These are phyloP conservation scores for Candida dubliniensis DNA, from an alignment of 1,139 yeast genomes.

Conservation along the genomic window DNA sequence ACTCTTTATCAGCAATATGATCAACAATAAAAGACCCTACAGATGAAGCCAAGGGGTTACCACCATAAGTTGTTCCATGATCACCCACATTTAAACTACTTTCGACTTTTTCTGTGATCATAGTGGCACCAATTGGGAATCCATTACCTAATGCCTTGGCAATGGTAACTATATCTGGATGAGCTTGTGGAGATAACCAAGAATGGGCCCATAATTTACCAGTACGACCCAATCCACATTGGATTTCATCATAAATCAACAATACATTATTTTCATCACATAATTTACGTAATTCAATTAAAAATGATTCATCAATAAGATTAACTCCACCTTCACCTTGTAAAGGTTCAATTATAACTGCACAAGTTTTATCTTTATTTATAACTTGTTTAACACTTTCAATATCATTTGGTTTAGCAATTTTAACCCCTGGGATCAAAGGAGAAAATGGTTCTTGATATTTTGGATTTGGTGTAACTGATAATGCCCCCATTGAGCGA, in stretches of 20 bases:
- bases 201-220: conserved; percentile 95
- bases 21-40: conserved; percentile 76
- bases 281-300: conserved; percentile 61
- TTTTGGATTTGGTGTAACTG: conserved; percentile 89
- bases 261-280: conserved; percentile 73
- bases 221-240: conserved; percentile 92
- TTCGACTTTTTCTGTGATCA: conserved; percentile 80
- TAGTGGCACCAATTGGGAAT: conserved; percentile 94
- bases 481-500: conserved; percentile 87
- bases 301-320: conserved; percentile 61
- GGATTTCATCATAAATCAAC: conserved; percentile 91
- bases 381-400: conserved; percentile 59
- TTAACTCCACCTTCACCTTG: conserved; percentile 98
- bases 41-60: conserved; percentile 88
- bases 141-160: conserved; percentile 98
- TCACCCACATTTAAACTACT: conserved; percentile 78
- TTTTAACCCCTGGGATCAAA: conserved; percentile 77
- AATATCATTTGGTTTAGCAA: conserved; percentile 61
- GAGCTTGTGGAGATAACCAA: conserved; percentile 68
- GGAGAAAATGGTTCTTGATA: conserved; percentile 92
- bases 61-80: conserved; percentile 98
- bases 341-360: conserved; percentile 91
- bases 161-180: conserved; percentile 90
- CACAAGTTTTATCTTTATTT: conserved; percentile 72
- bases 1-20: conserved; percentile 58